These are phyloP conservation scores for Phytophthora syringae DNA, from an alignment of 352 stramenopile species.

Conservation along the genomic window DNA sequence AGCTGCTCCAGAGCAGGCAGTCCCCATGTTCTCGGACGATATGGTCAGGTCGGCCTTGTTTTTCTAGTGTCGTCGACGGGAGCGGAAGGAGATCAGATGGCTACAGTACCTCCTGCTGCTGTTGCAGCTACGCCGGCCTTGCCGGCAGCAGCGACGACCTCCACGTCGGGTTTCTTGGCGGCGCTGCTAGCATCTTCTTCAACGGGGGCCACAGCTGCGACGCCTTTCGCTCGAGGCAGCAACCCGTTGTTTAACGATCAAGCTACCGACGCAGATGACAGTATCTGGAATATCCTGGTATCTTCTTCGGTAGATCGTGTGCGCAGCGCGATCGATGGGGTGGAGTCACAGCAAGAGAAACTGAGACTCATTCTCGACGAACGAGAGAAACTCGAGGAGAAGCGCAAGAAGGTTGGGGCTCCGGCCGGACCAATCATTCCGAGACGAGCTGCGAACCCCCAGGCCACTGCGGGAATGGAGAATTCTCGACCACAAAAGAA, in stretches of 20 bases:
- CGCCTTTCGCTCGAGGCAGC: conserved; percentile 17
- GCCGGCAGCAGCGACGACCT: conserved; percentile 22
- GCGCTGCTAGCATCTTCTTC: conserved; percentile 64
- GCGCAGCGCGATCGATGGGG: conserved; percentile 51
- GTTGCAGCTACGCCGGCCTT: conserved; percentile 1
- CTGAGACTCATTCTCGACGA: conserved; percentile 69
- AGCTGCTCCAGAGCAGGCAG: not conserved
- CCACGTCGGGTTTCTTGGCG: conserved; percentile 52
- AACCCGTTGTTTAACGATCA: conserved; percentile 68
- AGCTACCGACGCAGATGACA: conserved; percentile 54
- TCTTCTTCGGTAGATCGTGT: conserved; percentile 75
- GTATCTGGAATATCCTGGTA: conserved; percentile 75
- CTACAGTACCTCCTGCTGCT: conserved; percentile 1
- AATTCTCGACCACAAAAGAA: conserved; percentile 15
- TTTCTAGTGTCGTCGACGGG: conserved; percentile 68
- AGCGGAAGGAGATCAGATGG: conserved; percentile 21
- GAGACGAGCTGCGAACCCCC: not conserved
- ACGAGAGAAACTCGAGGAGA: conserved; percentile 63
- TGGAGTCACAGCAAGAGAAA: conserved; percentile 55
- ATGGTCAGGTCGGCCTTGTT: conserved; percentile 66
- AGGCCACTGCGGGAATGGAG: not conserved
- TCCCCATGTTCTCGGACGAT: conserved; percentile 64
- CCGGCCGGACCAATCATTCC: conserved; percentile 17
- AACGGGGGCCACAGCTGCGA: conserved; percentile 27
- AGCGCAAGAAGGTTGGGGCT: conserved; percentile 53